Evolutionary conservation across 495 filamentous ascomycete species (phyloP), one percentile per base, ranked within the genome.

Genomic region (Recurvomyces mirabilis): DNA sequence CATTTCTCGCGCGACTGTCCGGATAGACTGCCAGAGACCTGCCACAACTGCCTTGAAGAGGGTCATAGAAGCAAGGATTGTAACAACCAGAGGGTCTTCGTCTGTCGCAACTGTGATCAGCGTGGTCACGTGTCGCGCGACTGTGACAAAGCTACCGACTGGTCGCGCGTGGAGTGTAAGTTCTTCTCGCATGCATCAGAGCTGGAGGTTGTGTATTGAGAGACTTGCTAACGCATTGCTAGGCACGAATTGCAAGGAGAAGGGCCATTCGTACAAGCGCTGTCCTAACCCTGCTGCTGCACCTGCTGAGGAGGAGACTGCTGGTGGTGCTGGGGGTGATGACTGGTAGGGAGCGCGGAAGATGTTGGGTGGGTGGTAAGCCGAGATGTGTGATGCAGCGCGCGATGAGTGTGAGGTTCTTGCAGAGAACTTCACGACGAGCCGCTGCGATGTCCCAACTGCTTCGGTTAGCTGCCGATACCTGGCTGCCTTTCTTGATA

Each of bases 1-100:
- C 89, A 94, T 52, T 91, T 88, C 61, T 75, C 82, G 2, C 75
- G 74, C 44, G 86, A 93, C 49, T 95, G 89, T 55, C 85, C 84
- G 9, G 23, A 68, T 75, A 51, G 65, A 57, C 15, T 59, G 63
- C 36, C 66, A 58, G 33, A 52, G 47, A 63, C 60, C 5, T 53
- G 36, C 30, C 13, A 23, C 20, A 40, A 60, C 47, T 61, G 49
- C 44, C 68, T 65, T 21, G 63, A 66, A 9, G 65, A 71, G 45
- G 47, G 40, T 4, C 31, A 50, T 24, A 17, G 25, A 15, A 11
- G 37, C 35, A 6, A 18, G 1, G 18, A 47, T 25, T 47, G 45
- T 31, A 9, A 7, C 12, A 14, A 41, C 7, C 24, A 41, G 28
- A 13, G 43, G 12, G 29, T 43, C 41, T 21, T 24, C 9, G 33